Evolutionary conservation across 2,329 filamentous ascomycete genomes (phyloP), one percentile per base, ranked within the genome.

Genomic region (Apiospora kogelbergensis): DNA sequence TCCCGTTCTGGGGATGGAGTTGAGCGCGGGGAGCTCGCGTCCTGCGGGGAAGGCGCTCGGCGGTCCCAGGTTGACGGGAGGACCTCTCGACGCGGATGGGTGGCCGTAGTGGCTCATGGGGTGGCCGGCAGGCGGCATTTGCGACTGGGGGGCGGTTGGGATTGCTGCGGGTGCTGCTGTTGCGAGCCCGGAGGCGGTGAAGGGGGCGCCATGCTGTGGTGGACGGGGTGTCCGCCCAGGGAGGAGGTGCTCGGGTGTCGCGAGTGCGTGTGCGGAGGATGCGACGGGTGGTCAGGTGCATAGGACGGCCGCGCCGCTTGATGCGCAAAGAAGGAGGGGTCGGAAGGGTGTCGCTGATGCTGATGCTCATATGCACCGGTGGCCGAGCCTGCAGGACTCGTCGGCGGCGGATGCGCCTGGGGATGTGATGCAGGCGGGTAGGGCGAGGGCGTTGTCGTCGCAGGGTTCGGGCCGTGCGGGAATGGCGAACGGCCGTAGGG

Each of bases 1-100:
- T 30, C 81, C 83, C 3, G 84, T 80, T 69, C 87, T 81, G 33
- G 84, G 71, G 66, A 79, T 73, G 4, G 76, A 76, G 69, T 76
- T 78, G 40, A 78, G 71, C 73, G 88, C 76, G 64, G 77, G 77
- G 45, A 79, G 73, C 66, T 79, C 77, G 68, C 77, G 73, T 63
- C 71, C 71, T 26, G 75, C 76, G 40, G 77, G 72, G 66, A 78
- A 79, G 13, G 76, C 72, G 63, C 70, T 74, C n/a, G 76, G 70
- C 13, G 72, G 75, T 20, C 76, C 76, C n/a, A 78, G 70, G 67
- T 74, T 78, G 30, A 77, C 71, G 4, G 75, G 74, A 2, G 76
- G 76, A 46, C 73, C 74, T 68, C 76, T 75, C 45, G 75, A 73
- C 41, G 72, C 73, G 37, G 76, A 75, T 7, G 76, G 74, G 9